Base-by-base conservation (phyloP, 164 flowering plant genomes). In the Taxillus chinensis region DNA sequence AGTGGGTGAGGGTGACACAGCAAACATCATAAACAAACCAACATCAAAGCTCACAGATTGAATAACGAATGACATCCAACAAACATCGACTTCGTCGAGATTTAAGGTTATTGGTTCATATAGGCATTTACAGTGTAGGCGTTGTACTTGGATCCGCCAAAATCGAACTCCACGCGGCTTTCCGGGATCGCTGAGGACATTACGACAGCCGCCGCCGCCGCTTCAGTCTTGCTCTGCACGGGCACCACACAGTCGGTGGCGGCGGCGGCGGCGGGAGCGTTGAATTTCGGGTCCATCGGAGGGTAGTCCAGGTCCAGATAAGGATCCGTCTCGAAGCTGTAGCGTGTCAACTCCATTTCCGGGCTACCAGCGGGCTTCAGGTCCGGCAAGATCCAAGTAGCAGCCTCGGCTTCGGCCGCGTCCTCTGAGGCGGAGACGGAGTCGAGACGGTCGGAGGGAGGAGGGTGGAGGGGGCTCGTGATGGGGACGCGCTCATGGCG, bases 231-330 rank as follows among this genome's bases (percentile, higher is more conserved):
- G 54, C 62, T 70, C 58, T 81, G 84, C 0, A 80, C 88, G 0
- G 98, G 98, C 17, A 91, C 98, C 4, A 91, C 89, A 14, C 96
- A 78, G 52, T 91, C 97, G 8, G 70, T 45, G 6, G 80, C 82
- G 4, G 77, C 62, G 15, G 13, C 3, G 13, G 0, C 82, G 4
- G 77, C 62, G 15, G 13, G 2, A 1, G 0, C 51, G 7, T 48
- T 14, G 12, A 48, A 11, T 11, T 48, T 48, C 13, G 51, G 9
- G 13, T 48, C 51, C 13, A 8, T 14, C 51, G 74, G 39, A 7
- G 64, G 73, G 62, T 75, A 85, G 57, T 85, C 92, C 59, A 86
- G 78, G 75, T 90, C 97, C 49, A 90, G 76, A 59, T 78, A 85
- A 58, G 82, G 86, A 68, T 91, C 93, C 16, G 82, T 72, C 5